Evolutionary conservation across 345 rosid genomes (phyloP), one percentile per base, ranked within the genome.

Genomic region (Garcia nutans): DNA sequence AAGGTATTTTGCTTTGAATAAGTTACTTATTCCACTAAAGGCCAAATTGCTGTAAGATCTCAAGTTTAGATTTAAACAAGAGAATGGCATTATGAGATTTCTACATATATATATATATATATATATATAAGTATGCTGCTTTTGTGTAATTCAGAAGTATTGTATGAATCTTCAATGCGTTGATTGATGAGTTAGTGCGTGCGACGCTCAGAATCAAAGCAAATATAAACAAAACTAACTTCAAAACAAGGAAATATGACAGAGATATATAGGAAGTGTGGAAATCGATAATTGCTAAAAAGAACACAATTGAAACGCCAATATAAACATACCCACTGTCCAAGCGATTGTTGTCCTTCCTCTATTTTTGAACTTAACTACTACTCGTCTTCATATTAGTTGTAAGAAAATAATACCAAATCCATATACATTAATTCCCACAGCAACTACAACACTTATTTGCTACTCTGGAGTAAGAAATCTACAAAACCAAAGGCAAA

Each of bases 401-500:
- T 88, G 92, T 65, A 88, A 73, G 63, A 88, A 79, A 74, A 87
- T 81, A 10, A 90, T 82, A 54, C 94, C 94, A 65, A 79, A 88
- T 65, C 91, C 87, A 72, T 88, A 90, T 28, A 87, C 89, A 78
- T 90, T 90, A 42, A 89, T 87, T 76, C 89, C 77, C 44, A 90
- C 85, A 20, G 94, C 87, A 68, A 90, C 91, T 62, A 78, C 52
- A 2, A 90, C 92, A 56, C 72, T 84, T 77, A 87, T 92, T 60
- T 90, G 89, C 61, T 90, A 88, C 81, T 90, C 90, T 16, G 90
- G 94, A 16, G 90, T 90, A 65, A 89, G 84, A 78, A 88, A 90
- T 74, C 90, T 90, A 73, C 80, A 77, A 41, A 65, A 66, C 22
- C 73, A 73, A 71, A 71, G 62, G 52, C 42, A 31, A 16, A 49